phyloP scores from a whole-genome alignment of 371 early-diverging fungal species.

The Apophysomyces variabilis region DNA sequence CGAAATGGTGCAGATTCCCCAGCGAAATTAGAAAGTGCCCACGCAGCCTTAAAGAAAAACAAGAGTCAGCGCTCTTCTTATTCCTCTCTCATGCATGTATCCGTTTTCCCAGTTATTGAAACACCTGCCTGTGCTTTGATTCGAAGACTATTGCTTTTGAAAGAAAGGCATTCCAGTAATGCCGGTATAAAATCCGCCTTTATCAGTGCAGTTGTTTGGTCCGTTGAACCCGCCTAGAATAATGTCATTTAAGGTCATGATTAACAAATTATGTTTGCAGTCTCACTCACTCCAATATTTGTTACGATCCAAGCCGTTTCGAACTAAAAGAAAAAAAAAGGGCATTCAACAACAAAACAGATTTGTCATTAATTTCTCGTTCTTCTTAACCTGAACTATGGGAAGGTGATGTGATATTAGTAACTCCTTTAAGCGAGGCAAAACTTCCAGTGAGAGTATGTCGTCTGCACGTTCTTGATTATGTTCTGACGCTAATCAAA shows the following conservation, averaged over 20 bases:
- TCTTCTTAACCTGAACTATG: slow-evolving; percentile 33
- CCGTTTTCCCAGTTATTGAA: not conserved
- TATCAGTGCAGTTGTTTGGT: slow-evolving; percentile 53
- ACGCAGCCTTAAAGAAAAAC: slow-evolving; percentile 30
- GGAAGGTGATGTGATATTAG: slow-evolving; percentile 22
- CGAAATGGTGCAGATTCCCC: slow-evolving; percentile 47
- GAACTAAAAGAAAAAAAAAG: slow-evolving; percentile 40
- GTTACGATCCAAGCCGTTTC: slow-evolving; percentile 67
- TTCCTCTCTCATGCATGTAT: not conserved
- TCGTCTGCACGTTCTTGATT: slow-evolving; percentile 31
- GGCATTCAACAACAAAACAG: not conserved
- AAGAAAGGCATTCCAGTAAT: slow-evolving; percentile 28
- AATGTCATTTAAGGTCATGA: not conserved
- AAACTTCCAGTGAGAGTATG: slow-evolving; percentile 36
- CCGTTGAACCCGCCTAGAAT: slow-evolving; percentile 57
- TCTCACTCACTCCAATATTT: slow-evolving; percentile 58
- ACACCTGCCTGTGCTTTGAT: slow-evolving; percentile 49
- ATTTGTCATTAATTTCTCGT: not conserved
- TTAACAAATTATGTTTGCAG: not conserved
- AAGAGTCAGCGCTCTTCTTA: not conserved
- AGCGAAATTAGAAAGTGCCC: slow-evolving; percentile 58
- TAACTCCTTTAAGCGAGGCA: slow-evolving; percentile 41
- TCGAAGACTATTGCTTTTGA: slow-evolving; percentile 18
- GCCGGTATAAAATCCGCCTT: slow-evolving; percentile 49
- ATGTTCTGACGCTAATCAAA: slow-evolving; percentile 6